A percentile compares a stretch with the other conserved stretches of the same genome.
Conservation (phyloP, 2,329 filamentous ascomycete species). For the Colletotrichum gigasporum region DNA sequence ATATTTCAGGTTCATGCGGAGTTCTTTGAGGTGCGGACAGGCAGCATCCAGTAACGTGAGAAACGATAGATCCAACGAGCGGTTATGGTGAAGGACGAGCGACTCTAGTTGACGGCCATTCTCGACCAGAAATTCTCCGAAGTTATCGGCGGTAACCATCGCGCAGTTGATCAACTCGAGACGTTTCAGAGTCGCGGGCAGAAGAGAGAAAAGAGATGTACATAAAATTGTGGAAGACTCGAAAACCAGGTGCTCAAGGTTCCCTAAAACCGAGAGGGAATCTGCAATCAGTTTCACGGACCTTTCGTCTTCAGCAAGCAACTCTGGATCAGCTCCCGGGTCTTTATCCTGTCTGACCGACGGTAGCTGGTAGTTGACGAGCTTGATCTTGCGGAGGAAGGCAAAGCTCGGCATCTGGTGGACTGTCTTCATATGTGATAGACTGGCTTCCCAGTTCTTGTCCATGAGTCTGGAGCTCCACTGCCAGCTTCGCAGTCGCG, state of each 20-base stretch:
- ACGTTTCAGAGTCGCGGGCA: slow-evolving; percentile 73
- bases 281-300: slow-evolving; percentile 52
- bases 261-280: slow-evolving; percentile 62
- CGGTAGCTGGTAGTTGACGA: slow-evolving; percentile 71
- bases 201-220: slow-evolving; percentile 70
- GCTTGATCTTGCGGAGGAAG: slow-evolving; percentile 63
- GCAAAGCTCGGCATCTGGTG: slow-evolving; percentile 68
- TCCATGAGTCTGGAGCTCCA: slow-evolving; percentile 67
- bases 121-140: slow-evolving; percentile 71
- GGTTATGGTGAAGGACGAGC: slow-evolving; percentile 81
- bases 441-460: slow-evolving; percentile 37
- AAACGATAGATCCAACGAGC: slow-evolving; percentile 80
- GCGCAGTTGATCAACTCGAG: slow-evolving; percentile 84
- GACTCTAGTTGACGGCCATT: slow-evolving; percentile 75
- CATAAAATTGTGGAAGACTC: slow-evolving; percentile 80
- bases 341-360: slow-evolving; percentile 48
- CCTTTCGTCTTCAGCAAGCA: slow-evolving; percentile 45
- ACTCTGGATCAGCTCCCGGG: slow-evolving; percentile 50
- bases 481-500: slow-evolving; percentile 63
- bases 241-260: slow-evolving; percentile 75
- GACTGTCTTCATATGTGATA: slow-evolving; percentile 58
- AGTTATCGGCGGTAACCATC: slow-evolving; percentile 73
- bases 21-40: slow-evolving; percentile 75
- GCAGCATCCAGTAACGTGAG: slow-evolving; percentile 70
- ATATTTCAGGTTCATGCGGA: slow-evolving; percentile 83